These are phyloP conservation scores for Melampsora abietis-canadensis DNA, from an alignment of 1,284 basidiomycete species.

Conservation along the genomic window DNA sequence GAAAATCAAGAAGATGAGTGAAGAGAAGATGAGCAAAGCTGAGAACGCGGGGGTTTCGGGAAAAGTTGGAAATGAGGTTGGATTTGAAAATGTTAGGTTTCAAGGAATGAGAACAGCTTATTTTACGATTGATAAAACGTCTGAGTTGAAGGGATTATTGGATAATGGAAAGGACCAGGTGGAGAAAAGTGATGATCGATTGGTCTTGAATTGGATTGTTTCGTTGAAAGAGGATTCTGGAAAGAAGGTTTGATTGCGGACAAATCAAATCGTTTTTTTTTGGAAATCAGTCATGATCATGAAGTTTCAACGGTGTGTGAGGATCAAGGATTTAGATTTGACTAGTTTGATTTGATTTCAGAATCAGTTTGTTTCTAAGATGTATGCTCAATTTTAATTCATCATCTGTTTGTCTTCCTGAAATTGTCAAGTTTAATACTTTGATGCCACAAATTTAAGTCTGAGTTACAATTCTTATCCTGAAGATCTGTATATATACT, in stretches of 20 bases:
- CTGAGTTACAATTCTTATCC: no score
- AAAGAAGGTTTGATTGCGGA: slow-evolving; percentile 57
- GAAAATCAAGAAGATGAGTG: slow-evolving; percentile 63
- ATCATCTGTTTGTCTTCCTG: no score
- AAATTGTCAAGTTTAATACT: no score
- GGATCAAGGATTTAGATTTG: no score
- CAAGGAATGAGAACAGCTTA: slow-evolving; percentile 94
- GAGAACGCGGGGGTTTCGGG: slow-evolving; percentile 20
- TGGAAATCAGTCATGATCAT: no score
- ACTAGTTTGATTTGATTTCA: no score
- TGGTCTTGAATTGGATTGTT: slow-evolving; percentile 90
- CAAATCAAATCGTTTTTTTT: no score
- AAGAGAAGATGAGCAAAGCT: slow-evolving; percentile 46
- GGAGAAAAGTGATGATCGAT: slow-evolving; percentile 56
- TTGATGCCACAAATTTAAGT: no score
- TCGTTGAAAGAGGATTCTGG: slow-evolving; percentile 91
- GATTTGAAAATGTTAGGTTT: slow-evolving; percentile 91
- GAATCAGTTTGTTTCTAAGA: no score
- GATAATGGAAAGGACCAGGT: slow-evolving; percentile 56
- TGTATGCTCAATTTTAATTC: no score
- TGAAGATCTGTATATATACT: no score
- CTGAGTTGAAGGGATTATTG: slow-evolving; percentile 63
- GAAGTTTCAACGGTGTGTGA: no score
- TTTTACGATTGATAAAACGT: slow-evolving; percentile 86
- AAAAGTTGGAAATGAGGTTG: slow-evolving; percentile 75